phyloP scores from a whole-genome alignment of 371 early-diverging fungal species.

The Batrachochytrium dendrobatidis region DNA sequence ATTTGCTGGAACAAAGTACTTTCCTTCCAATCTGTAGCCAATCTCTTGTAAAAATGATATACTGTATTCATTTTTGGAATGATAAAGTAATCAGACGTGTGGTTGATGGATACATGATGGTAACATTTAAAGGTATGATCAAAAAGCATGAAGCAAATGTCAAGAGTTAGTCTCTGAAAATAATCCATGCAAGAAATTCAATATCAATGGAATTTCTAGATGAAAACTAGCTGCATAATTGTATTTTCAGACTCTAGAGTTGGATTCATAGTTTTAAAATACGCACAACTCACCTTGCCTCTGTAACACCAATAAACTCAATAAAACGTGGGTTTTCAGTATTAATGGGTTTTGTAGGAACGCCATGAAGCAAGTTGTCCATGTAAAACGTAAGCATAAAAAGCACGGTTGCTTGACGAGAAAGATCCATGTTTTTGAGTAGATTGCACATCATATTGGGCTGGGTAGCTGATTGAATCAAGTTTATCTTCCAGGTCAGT shows the following conservation, averaged over 20 bases:
- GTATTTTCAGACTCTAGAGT: too few relatives aligned
- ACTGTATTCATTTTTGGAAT: neutral
- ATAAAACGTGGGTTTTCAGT: neutral
- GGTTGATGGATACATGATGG: too few relatives aligned
- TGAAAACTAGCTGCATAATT: too few relatives aligned
- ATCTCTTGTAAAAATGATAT: neutral
- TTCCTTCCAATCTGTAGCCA: neutral
- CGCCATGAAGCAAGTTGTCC: neutral
- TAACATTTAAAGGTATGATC: too few relatives aligned
- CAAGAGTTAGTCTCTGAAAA: too few relatives aligned
- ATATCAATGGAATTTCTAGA: too few relatives aligned
- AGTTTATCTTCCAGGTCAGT: neutral
- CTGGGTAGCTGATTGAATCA: neutral
- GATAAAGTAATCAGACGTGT: too few relatives aligned
- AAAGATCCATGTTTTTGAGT: neutral
- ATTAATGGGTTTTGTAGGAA: neutral
- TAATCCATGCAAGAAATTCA: too few relatives aligned
- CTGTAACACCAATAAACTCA: neutral
- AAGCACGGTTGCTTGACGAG: neutral
- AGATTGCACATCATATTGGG: neutral
- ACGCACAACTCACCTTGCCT: neutral
- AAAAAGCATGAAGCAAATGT: too few relatives aligned
- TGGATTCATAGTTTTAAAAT: too few relatives aligned
- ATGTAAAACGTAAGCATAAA: conserved; percentile 1
- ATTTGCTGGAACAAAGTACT: neutral